phyloP scores from a whole-genome alignment of 805 yeast species.

The Suhomyces tanzawaensis region DNA sequence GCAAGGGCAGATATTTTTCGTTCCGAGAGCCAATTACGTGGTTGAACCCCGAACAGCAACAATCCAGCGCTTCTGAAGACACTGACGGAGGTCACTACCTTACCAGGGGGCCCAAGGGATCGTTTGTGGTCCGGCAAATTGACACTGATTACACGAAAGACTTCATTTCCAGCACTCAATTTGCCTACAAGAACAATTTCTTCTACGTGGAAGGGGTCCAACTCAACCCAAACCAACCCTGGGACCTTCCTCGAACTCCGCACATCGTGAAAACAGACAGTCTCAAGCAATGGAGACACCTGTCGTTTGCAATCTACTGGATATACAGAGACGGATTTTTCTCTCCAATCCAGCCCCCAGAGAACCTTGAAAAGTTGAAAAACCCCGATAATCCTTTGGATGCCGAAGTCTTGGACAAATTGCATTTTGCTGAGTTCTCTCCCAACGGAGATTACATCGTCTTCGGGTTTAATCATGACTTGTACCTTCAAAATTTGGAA shows the following conservation, averaged over 20 bases:
- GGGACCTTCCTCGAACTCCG: constrained; percentile 40
- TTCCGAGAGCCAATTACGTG: constrained; percentile 20
- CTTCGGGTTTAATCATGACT: constrained; percentile 65
- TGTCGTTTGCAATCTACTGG: constrained; percentile 39
- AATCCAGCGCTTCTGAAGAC: not conserved
- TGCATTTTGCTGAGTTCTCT: constrained; percentile 60
- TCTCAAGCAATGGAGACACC: constrained; percentile 43
- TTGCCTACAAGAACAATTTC: constrained; percentile 43
- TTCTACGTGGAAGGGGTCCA: constrained; percentile 28
- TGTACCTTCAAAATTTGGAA: constrained; percentile 50
- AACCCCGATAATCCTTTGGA: constrained; percentile 9
- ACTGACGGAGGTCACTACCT: constrained; percentile 31
- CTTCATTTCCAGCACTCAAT: constrained; percentile 28
- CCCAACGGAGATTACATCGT: constrained; percentile 68
- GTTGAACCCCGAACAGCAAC: constrained; percentile 27
- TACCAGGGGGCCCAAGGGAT: constrained; percentile 11
- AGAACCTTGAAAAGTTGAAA: constrained; percentile 7
- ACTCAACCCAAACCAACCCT: constrained; percentile 40
- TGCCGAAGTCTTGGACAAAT: constrained; percentile 19
- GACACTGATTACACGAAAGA: constrained; percentile 26
- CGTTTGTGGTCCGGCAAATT: constrained; percentile 22
- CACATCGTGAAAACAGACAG: constrained; percentile 57
- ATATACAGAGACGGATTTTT: constrained; percentile 29
- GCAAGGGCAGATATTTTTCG: constrained; percentile 23
- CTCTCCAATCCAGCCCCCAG: constrained; percentile 33